A percentile compares a stretch with the other conserved stretches of the same genome.
phyloP scores from a whole-genome alignment of 257 asterid genomes.

The Prunella vulgaris region DNA sequence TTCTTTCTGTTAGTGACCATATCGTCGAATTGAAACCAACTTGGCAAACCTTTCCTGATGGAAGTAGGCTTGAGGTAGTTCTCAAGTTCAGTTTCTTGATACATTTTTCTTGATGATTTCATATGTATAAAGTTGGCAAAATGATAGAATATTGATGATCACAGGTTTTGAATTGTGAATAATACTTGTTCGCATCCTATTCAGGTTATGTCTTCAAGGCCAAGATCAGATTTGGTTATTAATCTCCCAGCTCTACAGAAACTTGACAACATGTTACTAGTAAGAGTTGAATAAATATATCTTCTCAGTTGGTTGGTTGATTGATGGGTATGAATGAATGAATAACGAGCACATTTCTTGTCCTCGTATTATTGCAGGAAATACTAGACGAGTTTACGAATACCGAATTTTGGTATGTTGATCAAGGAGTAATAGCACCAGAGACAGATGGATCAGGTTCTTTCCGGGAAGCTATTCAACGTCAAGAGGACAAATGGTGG shows the following conservation, averaged over 20 bases:
- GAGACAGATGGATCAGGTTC: slow-evolving; percentile 67
- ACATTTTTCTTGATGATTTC: background rate
- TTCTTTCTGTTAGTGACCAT: slow-evolving; percentile 66
- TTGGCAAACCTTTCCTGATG: slow-evolving; percentile 76
- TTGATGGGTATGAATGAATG: background rate
- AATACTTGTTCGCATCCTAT: background rate
- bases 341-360: background rate
- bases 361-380: slow-evolving; percentile 40
- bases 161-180: background rate
- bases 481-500: slow-evolving; percentile 96
- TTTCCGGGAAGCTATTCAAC: slow-evolving; percentile 43
- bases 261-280: slow-evolving; percentile 81
- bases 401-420: slow-evolving; percentile 71
- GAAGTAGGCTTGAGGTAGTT: slow-evolving; percentile 74
- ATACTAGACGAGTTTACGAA: slow-evolving; percentile 65
- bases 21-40: slow-evolving; percentile 74
- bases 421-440: slow-evolving; percentile 42
- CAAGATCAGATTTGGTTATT: slow-evolving; percentile 61
- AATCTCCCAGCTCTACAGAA: slow-evolving; percentile 89
- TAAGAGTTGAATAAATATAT: slow-evolving; percentile 27
- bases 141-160: slow-evolving; percentile 21
- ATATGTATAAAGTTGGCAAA: background rate
- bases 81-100: background rate
- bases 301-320: background rate
- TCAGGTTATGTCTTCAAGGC: slow-evolving; percentile 76